Evolutionary conservation across 169 alveolate genomes (phyloP), one percentile per base, ranked within the genome.

Genomic region (Babesia divergens): DNA sequence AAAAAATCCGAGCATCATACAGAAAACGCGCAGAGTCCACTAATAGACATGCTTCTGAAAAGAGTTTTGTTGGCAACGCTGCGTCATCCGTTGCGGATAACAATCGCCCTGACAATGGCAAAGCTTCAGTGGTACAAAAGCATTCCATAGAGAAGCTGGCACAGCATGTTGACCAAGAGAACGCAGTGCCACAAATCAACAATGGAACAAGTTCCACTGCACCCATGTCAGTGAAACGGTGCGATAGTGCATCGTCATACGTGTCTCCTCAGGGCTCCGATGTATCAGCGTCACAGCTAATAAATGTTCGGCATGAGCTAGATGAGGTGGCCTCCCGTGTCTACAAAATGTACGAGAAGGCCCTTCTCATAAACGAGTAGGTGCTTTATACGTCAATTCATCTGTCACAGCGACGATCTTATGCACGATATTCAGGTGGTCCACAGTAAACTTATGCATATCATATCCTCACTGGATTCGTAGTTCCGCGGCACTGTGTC

Each of bases 371-470:
- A 0, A 60, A 60, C 13, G 13, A 18, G 72, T 62, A 31, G 14
- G 72, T 31, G 3, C 8, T n/a, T n/a, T 28, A 9, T 7, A 13
- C 16, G 9, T 8, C 13, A 29, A 1, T 62, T 46, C 38, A 38
- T 8, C 0, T 31, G 16, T 4, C 13, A 11, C 47, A 62, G 72
- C 18, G 72, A 62, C 62, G 59, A 62, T 35, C 14, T 62, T 13
- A 42, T 62, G 59, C 5, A 24, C 11, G 72, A 62, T 24, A 47
- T 62, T 29, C 47, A 62, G 47, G 47, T 13, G 26, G 26, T 62
- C 2, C 72, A 62, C 72, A 62, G 62, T 18, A 50, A 62, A 14
- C 51, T 62, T 20, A 43, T 38, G 0, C 72, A 50, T 0, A 43
- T 62, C 1, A 44, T 62, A 2, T 3, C 56, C 22, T 31, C n/a